phyloP scores from a whole-genome alignment of 441 rosid species.

The Bruguiera hainesii region DNA sequence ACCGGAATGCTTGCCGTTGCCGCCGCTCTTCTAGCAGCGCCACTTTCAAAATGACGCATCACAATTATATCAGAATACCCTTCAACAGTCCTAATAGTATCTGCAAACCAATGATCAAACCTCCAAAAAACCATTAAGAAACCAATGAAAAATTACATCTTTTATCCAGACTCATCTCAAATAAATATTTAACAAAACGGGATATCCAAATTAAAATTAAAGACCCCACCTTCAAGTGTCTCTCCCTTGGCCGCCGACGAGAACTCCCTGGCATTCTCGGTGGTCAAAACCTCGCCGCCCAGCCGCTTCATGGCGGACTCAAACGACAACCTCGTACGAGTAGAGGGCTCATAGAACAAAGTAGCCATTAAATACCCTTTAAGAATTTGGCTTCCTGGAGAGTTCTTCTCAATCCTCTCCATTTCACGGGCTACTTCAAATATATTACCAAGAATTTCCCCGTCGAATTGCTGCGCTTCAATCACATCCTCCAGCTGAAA shows the following conservation, averaged over 20 bases:
- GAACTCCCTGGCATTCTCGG: constrained; percentile 95
- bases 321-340: constrained; percentile 92
- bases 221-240: constrained; percentile 77
- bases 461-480: constrained; percentile 91
- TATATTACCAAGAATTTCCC: constrained; percentile 65
- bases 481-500: constrained; percentile 82
- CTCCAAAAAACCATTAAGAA: neutral
- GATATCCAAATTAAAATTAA: neutral
- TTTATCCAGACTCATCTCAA: neutral
- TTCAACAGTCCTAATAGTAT: constrained; percentile 86
- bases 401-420: constrained; percentile 77
- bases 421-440: constrained; percentile 81
- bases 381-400: constrained; percentile 72
- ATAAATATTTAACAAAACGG: neutral
- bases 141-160: neutral
- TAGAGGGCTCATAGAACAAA: constrained; percentile 96
- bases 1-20: constrained; percentile 79
- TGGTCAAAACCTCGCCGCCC: constrained; percentile 95
- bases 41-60: constrained; percentile 96
- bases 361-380: constrained; percentile 94
- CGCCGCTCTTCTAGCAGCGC: constrained; percentile 94
- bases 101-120: constrained; percentile 41
- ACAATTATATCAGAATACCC: constrained; percentile 91
- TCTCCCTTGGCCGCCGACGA: constrained; percentile 98
- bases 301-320: constrained; percentile 96